Base-by-base conservation (phyloP, 768 basidiomycete genomes). In the Pleurotus cornucopiae region DNA sequence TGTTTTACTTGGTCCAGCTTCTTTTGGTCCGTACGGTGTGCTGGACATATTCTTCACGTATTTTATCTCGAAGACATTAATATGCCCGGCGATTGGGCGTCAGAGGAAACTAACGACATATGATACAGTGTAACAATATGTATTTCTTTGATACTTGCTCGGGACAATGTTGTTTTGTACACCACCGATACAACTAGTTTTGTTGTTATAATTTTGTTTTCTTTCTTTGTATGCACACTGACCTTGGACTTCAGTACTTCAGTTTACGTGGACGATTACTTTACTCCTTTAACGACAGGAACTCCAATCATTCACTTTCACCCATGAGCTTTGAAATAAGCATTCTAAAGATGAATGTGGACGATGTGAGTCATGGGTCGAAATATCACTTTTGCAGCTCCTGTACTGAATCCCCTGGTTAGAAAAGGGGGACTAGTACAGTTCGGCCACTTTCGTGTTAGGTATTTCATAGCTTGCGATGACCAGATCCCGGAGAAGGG, bases 321-420 rank as follows among this genome's bases (percentile, higher is more conserved):
- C 81, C 87, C 91, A 97, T 18, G 85, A 80, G 65, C 91, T 93
- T 4, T 86, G 87, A 30, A 94, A 76, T 25, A 25, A 48, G 90
- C 85, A 48, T 74, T 78, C 9, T 83, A 86, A 52, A 91, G 65
- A 55, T 87, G 74, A 49, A 91, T 89, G 61, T 94, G 89, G 2
- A 91, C 72, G 2, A 77, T 81, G 92, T 1, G 93, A 94, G 46
- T 96, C 91, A 61, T 98, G 94, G 43, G 77, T 46, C 38, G 51
- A 65, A 89, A 76, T 65, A 91, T 83, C 39, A 79, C 72, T 70
- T 90, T 90, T 82, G 68, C 86, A 88, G 23, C 86, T 88, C 12
- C 73, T 75, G 65, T 89, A 89, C 65, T 78, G 76, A 5, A n/a
- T 44, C 88, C 88, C 79, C 79, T 18, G 74, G 63, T 13, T 73